Base-by-base conservation (phyloP, 345 rosid genomes). In the Luvunga scandens region DNA sequence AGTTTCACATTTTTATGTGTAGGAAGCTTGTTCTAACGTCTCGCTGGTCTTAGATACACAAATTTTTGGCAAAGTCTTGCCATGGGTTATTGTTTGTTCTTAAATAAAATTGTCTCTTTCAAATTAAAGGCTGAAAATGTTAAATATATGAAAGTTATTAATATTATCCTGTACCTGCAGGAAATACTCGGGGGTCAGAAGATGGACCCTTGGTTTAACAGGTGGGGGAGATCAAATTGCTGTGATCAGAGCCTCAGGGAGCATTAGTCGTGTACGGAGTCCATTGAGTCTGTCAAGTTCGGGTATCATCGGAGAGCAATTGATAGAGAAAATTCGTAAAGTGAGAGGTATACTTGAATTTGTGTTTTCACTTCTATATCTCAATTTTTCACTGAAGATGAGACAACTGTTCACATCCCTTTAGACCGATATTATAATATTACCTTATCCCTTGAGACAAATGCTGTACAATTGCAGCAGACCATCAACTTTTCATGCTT, bases 181-280 rank as follows among this genome's bases (percentile, higher is more conserved):
- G 83, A 94, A 88, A 82, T 96, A 96, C 81, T 91, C 97, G 0
- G 79, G 88, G 85, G 98, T 94, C 75, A 84, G 86, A 80, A 92
- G 87, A 72, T 90, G 94, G 97, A 96, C 99, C 77, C 91, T 94
- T 79, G 95, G 98, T 83, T 87, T 96, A 80, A 85, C 90, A 4
- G 97, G 99, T 12, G 97, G 98, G 34, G 72, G 80, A 81, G 97
- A 94, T 76, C 85, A 64, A 73, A 91, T 96, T 81, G 99, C 99
- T 78, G 88, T 96, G 71, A 87, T 96, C 66, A 88, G 98, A 87
- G 94, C 98, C 77, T 90, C 97, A 72, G 99, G 99, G 48, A 87
- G 91, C 89, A 96, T 96, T 76, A 92, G 91, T 77, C 99, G 98
- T 59, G 91, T 91, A 10, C 82, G 84, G 64, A 82, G 94, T 88